phyloP scores from a whole-genome alignment of 345 rosid genomes.

The Hevea brasiliensis region DNA sequence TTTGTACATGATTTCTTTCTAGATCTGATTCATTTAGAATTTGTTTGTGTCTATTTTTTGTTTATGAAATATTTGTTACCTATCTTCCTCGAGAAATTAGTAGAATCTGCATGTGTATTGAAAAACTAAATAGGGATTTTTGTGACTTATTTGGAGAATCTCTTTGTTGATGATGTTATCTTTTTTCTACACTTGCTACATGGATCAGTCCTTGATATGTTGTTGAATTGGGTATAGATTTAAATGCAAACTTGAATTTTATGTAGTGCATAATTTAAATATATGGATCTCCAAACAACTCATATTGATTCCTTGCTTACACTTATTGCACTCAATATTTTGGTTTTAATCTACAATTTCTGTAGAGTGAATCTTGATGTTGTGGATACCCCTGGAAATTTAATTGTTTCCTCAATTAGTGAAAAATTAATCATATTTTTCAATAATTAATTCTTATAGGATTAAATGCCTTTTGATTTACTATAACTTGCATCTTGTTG shows the following conservation, averaged over 20 bases:
- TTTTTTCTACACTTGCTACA: background rate
- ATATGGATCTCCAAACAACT: background rate
- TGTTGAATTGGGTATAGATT: conserved; percentile 13
- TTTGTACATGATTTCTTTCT: too few species aligned
- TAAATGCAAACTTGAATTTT: background rate
- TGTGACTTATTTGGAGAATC: conserved; percentile 19
- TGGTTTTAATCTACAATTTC: background rate
- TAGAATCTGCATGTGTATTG: too few species aligned
- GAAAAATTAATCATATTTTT: too few species aligned
- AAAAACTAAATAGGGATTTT: too few species aligned
- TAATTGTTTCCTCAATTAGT: background rate
- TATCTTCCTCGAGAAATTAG: too few species aligned
- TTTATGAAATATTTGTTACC: too few species aligned
- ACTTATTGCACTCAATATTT: background rate
- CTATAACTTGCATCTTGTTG: background rate
- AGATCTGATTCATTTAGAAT: too few species aligned
- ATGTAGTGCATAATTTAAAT: background rate
- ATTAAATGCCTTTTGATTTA: background rate
- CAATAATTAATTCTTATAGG: background rate
- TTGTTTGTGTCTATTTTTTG: too few species aligned
- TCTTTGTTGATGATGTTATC: conserved; percentile 8
- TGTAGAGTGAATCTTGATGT: background rate
- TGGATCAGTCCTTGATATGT: background rate
- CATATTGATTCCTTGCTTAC: background rate
- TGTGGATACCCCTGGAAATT: background rate